Conservation (phyloP, 2,329 filamentous ascomycete genomes). For the Monosporascus sp. region DNA sequence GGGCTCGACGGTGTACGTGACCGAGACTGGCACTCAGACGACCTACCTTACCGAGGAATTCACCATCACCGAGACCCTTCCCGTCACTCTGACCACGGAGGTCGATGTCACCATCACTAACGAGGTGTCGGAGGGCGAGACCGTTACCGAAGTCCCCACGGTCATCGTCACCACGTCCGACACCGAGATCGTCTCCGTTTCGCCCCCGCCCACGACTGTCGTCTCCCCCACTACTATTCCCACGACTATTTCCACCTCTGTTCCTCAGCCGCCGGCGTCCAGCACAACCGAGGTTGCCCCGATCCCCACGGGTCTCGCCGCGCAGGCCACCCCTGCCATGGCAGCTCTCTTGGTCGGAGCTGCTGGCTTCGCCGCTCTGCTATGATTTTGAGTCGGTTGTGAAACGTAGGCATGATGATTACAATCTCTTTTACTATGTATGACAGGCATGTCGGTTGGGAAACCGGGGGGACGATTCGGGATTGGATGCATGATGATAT, state of each 20-base stretch:
- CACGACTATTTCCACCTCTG: slow-evolving; percentile 10
- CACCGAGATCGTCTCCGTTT: slow-evolving; percentile 28
- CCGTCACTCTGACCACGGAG: slow-evolving; percentile 34
- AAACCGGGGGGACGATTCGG: too few relatives aligned
- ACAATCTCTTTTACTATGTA: too few relatives aligned
- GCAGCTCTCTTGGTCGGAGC: slow-evolving; percentile 21
- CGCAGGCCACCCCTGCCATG: slow-evolving; percentile 16
- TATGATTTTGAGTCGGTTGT: slow-evolving; percentile 10
- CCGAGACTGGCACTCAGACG: slow-evolving; percentile 38
- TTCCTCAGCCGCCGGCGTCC: slow-evolving; percentile 1
- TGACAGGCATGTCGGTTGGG: too few relatives aligned
- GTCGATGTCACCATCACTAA: slow-evolving; percentile 36
- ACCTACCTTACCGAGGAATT: slow-evolving; percentile 31
- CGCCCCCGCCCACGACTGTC: slow-evolving; percentile 13
- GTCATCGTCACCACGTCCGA: slow-evolving; percentile 25
- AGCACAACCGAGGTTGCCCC: neutral
- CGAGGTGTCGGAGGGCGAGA: slow-evolving; percentile 26
- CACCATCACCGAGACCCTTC: slow-evolving; percentile 34
- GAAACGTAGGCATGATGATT: slow-evolving; percentile 1
- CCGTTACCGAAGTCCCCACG: slow-evolving; percentile 29
- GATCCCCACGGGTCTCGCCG: slow-evolving; percentile 11
- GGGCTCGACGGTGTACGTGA: slow-evolving; percentile 36
- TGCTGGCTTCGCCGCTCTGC: slow-evolving; percentile 21
- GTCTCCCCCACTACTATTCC: neutral
- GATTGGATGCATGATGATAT: too few relatives aligned